Evolutionary conservation across 495 filamentous ascomycete genomes (phyloP).

Genomic region (Hyaloscypha hepaticicola): DNA sequence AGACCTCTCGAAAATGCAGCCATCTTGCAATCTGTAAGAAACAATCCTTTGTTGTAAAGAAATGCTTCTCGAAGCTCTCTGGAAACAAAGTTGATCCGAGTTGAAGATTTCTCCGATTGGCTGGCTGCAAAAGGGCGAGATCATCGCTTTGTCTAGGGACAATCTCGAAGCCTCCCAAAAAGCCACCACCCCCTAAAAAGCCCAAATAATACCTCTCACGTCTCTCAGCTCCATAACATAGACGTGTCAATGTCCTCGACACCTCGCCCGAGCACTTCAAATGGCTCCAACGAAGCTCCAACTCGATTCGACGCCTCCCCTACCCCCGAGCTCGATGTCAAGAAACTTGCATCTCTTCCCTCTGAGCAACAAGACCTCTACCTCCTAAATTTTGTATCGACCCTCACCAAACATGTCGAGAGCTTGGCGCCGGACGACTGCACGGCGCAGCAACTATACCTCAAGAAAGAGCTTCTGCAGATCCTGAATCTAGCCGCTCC

Average conservation of each 20-base stretch:
- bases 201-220: conserved; percentile 5
- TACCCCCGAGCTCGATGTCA: conserved; percentile 68
- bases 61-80: neutral
- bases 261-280: conserved; percentile 30
- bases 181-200: neutral
- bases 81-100: conserved; percentile 13
- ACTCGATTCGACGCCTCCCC: conserved; percentile 26
- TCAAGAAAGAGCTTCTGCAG: conserved; percentile 89
- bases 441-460: conserved; percentile 79
- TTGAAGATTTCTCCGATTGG: neutral
- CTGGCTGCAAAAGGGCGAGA: neutral
- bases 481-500: conserved; percentile 86
- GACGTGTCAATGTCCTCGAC: conserved; percentile 30
- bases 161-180: neutral
- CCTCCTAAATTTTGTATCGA: conserved; percentile 83
- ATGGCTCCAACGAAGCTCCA: conserved; percentile 34
- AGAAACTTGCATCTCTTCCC: conserved; percentile 84
- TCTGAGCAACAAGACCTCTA: conserved; percentile 96
- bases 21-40: conserved; percentile 15
- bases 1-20: conserved; percentile 29
- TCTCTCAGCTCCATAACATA: conserved; percentile 1
- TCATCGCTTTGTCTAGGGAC: conserved; percentile 6
- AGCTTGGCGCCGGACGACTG: conserved; percentile 71
- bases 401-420: conserved; percentile 78
- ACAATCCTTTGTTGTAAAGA: neutral